These are phyloP conservation scores for Trichoderma simmonsii DNA, from an alignment of 2,329 filamentous ascomycete genomes.

Conservation along the genomic window DNA sequence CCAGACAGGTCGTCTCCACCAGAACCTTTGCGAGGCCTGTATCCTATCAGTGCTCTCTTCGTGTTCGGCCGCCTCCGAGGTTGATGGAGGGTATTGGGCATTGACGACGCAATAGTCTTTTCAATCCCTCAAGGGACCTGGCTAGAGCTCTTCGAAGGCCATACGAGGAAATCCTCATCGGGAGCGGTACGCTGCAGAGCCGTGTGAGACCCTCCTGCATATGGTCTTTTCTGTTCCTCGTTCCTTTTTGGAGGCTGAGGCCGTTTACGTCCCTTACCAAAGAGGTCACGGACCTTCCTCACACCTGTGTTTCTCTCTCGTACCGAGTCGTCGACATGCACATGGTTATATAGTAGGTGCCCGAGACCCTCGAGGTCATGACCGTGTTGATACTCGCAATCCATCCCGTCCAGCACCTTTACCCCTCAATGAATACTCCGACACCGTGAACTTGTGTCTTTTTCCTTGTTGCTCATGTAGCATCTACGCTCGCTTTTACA, in stretches of 20 bases:
- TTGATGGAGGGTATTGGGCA: not conserved
- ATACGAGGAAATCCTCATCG: slow-evolving; percentile 38
- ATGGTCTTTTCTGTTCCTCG: not conserved
- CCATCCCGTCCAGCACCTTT: not conserved
- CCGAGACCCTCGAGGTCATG: not conserved
- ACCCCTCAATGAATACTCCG: not conserved
- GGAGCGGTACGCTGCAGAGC: slow-evolving; percentile 32
- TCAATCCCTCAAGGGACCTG: not conserved
- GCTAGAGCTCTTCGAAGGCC: slow-evolving; percentile 17
- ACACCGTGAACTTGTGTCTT: not conserved
- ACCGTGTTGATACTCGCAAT: not conserved
- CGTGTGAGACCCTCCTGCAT: slow-evolving; percentile 26
- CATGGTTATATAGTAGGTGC: not conserved
- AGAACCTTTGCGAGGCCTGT: slow-evolving; percentile 8
- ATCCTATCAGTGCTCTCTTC: not conserved
- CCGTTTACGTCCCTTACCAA: not conserved
- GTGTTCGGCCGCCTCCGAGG: slow-evolving; percentile 3
- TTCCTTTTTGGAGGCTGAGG: slow-evolving; percentile 1
- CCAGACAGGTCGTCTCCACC: not conserved
- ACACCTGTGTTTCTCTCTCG: slow-evolving; percentile 3
- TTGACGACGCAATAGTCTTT: not conserved
- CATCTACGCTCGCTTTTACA: not conserved
- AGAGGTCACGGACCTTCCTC: not conserved
- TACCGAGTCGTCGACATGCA: not conserved
- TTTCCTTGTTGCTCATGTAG: not conserved